Evolutionary conservation across 768 basidiomycete genomes (phyloP), one percentile per base, ranked within the genome.

Genomic region (Brasilioporus rufonigricans): DNA sequence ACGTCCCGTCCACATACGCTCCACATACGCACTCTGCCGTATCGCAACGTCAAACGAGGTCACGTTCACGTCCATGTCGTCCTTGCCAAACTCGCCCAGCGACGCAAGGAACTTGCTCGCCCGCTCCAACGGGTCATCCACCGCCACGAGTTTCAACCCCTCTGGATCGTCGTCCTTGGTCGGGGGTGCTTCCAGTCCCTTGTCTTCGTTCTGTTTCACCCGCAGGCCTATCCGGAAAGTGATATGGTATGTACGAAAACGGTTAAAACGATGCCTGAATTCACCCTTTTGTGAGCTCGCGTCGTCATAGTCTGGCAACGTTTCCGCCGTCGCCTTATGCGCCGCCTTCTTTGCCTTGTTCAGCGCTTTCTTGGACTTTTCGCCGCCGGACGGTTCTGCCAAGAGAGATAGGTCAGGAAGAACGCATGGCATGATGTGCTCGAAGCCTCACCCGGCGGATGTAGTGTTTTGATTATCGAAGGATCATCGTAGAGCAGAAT

Each of bases 281-380:
- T 49, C 60, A 89, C 90, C 77, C 76, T 91, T 91, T 72, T 90
- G 89, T 52, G 72, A 48, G 62, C 41, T 60, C 33, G 60, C 48
- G 40, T 65, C 72, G 43, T 89, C 87, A 48, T 29, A 21, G 39
- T 63, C 62, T 24, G 48, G 68, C 18, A 62, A 35, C 11, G 56
- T 52, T 32, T 87, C 88, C 57, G 81, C 77, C 0, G 75, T 75
- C 63, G 85, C 69, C 48, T 64, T 89, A 58, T 78, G 77, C 1
- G 85, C 85, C 0, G 86, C 80, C 68, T 91, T 93, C 73, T 91
- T 93, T 13, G 89, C 90, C 69, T 89, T 93, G 72, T 91, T 91
- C 67, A 86, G 86, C 0, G 88, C 88, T 67, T 91, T 91, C 70
- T 90, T 91, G 71, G 85, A 86, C 5, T 56, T 38, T 36, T 70